Evolutionary conservation across 2,329 filamentous ascomycete species (phyloP).

Genomic region (Alternaria rosae): DNA sequence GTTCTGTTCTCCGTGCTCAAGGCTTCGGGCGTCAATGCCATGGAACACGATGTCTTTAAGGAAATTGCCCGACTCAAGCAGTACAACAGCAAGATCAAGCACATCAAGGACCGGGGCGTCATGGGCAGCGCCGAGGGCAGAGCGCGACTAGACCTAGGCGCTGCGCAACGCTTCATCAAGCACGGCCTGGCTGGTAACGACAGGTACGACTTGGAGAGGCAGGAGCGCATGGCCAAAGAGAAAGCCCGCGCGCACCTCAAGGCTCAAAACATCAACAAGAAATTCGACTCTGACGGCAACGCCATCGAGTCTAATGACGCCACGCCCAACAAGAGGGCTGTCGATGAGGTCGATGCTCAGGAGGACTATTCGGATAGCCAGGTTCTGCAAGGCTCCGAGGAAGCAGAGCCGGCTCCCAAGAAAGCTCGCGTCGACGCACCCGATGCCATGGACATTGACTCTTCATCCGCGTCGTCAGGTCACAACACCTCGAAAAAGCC

Average conservation of each 20-base stretch:
- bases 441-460: slow-evolving; percentile 18
- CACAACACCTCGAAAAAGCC: background rate
- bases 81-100: slow-evolving; percentile 92
- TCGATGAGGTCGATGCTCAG: slow-evolving; percentile 23
- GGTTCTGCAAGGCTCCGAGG: slow-evolving; percentile 18
- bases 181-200: slow-evolving; percentile 71
- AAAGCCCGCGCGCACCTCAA: slow-evolving; percentile 34
- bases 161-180: slow-evolving; percentile 82
- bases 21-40: slow-evolving; percentile 79
- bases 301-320: slow-evolving; percentile 19
- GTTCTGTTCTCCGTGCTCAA: slow-evolving; percentile 84
- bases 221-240: slow-evolving; percentile 48
- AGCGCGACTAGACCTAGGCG: slow-evolving; percentile 70
- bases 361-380: slow-evolving; percentile 19
- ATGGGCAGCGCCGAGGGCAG: slow-evolving; percentile 59
- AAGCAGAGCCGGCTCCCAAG: slow-evolving; percentile 16
- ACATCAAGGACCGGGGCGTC: slow-evolving; percentile 61
- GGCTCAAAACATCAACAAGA: slow-evolving; percentile 33
- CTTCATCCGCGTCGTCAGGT: slow-evolving; percentile 4
- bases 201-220: slow-evolving; percentile 52
- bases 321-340: slow-evolving; percentile 37
- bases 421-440: slow-evolving; percentile 17
- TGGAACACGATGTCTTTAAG: slow-evolving; percentile 81
- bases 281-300: slow-evolving; percentile 39
- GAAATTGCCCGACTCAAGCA: slow-evolving; percentile 88